A percentile compares a stretch with the other conserved stretches of the same genome.
Evolutionary conservation across 139 green algal genomes (phyloP).

Genomic region (Chlamydomonas incerta): DNA sequence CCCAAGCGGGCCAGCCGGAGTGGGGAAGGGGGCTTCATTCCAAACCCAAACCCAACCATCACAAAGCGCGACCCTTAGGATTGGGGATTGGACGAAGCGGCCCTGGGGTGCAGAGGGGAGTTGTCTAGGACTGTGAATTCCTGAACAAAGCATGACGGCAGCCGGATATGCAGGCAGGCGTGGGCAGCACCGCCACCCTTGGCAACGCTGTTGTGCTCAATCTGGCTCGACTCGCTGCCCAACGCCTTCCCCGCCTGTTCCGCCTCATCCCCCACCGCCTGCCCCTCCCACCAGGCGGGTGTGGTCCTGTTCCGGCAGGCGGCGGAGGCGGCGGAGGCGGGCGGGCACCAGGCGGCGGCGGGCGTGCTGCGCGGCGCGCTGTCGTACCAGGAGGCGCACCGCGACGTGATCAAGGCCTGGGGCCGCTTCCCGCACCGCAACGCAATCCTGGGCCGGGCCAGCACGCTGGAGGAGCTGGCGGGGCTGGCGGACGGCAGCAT

Average conservation of each 20-base stretch:
- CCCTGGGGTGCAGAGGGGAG: too few species aligned
- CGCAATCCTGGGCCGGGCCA: slow-evolving; percentile 59
- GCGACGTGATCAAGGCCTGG: slow-evolving; percentile 56
- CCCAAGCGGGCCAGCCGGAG: too few species aligned
- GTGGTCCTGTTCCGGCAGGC: slow-evolving; percentile 22
- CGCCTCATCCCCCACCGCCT: background rate
- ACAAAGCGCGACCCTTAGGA: too few species aligned
- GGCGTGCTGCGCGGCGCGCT: background rate
- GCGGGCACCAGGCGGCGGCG: background rate
- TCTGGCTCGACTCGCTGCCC: too few species aligned
- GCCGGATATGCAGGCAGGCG: too few species aligned
- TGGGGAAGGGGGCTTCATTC: background rate
- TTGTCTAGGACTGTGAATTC: too few species aligned
- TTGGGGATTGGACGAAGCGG: too few species aligned
- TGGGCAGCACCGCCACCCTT: too few species aligned
- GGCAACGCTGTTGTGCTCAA: too few species aligned
- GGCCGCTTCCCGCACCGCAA: slow-evolving; percentile 80
- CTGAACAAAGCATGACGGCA: too few species aligned
- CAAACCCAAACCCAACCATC: background rate
- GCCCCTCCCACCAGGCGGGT: background rate
- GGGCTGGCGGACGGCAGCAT: slow-evolving; percentile 71
- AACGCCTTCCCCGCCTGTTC: background rate
- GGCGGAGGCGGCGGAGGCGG: slow-evolving; percentile 4
- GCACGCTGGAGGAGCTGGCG: slow-evolving; percentile 63
- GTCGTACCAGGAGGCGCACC: slow-evolving; percentile 47